Evolutionary conservation across 768 basidiomycete species (phyloP), one percentile per base, ranked within the genome.

Genomic region (Paxillus ammoniavirescens): DNA sequence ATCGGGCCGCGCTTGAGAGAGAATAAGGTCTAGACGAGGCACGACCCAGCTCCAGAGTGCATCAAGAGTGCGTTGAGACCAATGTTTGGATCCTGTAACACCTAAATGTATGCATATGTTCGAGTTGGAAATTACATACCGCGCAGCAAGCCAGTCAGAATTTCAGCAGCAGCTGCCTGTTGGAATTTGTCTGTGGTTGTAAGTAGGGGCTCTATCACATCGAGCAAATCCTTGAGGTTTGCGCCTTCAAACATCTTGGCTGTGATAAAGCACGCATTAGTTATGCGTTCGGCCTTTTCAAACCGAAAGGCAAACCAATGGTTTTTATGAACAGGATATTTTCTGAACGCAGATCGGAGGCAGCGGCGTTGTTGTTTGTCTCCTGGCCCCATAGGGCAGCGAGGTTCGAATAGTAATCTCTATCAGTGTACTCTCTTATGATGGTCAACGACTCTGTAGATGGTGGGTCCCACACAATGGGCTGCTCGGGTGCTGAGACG

Each of bases 1-100:
- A 63, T 95, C 93, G 42, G 92, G 93, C 59, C 90, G 91, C 64
- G 94, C 88, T 57, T 87, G 85, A 8, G 75, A 70, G 56, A 87
- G 83, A 50, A 93, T 82, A 33, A 74, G 71, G 49, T 84, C 77
- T 35, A 95, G 69, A 43, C 81, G 82, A 35, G 75, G 68, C 5
- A 73, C 71, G 31, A 86, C 72, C 93, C 93, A 96, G 38, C 70
- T 58, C 92, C 90, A 94, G 5, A 95, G 68, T 37, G 71, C 68
- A 46, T 80, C 72, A 26, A 77, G 75, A 36, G 74, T 69, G 37
- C 72, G 69, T 50, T 75, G 77, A 0, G 81, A 73, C 93, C 94
- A 96, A 63, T 95, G 90, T 68, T 93, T 93, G 13, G 88, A 84
- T 33, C 92, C 89, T 89, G 56, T 37, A 21, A 26, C 28, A 40